Evolutionary conservation across 2,329 filamentous ascomycete species (phyloP), one percentile per base, ranked within the genome.

Genomic region (Botrytis hyacinthi): DNA sequence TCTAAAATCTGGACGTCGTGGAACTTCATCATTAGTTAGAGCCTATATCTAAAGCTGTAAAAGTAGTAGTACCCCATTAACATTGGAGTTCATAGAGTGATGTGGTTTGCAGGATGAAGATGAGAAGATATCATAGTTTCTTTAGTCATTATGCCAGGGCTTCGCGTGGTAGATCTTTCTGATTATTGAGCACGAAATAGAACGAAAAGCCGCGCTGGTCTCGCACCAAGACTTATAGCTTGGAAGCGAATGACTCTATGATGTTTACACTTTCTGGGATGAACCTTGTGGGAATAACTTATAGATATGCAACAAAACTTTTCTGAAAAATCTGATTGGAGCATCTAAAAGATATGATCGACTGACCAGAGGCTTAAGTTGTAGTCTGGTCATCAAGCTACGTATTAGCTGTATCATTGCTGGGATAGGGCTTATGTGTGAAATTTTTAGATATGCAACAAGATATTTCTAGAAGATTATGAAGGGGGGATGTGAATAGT

Each of bases 51-150:
- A 4, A n/a, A 2, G 14, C 3, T 1, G 9, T n/a, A 51, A 51
- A 2, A 51, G 22, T 14, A 51, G 4, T n/a, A n/a, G 10, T 29
- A 18, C 51, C 18, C 3, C 1, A 18, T 18, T 57, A 7, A 0
- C 4, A 9, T 8, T 18, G 14, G 3, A 3, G 1, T 57, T 57
- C 4, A 18, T 1, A 57, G n/a, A 29, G n/a, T 1, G 14, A 29
- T 29, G 8, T 16, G 12, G 10, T 2, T 14, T 51, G 48, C 48
- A 7, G 5, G 6, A 51, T 16, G 2, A 7, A 51, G 1, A 51
- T 16, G 0, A 16, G 26, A 51, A 6, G 12, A 16, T 3, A 6
- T 16, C 16, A 3, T n/a, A 2, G 4, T 51, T 51, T 0, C 48
- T 54, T 16, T 3, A 54, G 26, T 54, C n/a, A 12, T 16, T 14